Conservation (phyloP, 768 basidiomycete genomes). For the Psilocybe cubensis region DNA sequence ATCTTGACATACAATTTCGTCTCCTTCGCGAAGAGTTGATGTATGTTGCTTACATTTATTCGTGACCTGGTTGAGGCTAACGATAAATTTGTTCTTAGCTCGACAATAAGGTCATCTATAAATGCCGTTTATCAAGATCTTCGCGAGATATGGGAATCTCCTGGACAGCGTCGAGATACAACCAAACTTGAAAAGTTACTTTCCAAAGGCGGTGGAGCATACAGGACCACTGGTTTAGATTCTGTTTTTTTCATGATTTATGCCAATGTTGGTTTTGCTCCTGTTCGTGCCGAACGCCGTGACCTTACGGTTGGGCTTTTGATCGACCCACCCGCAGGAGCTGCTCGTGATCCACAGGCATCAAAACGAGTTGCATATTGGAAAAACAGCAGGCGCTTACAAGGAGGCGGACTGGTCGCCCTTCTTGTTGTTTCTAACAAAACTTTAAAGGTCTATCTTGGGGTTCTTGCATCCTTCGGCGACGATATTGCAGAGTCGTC, state of each 20-base stretch:
- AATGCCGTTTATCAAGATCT: slow-evolving; percentile 49
- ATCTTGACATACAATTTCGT: slow-evolving; percentile 76
- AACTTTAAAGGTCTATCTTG: slow-evolving; percentile 50
- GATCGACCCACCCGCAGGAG: slow-evolving; percentile 58
- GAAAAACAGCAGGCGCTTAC: slow-evolving; percentile 63
- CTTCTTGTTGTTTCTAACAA: slow-evolving; percentile 47
- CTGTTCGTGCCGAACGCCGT: slow-evolving; percentile 49
- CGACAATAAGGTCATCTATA: slow-evolving; percentile 53
- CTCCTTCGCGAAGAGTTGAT: slow-evolving; percentile 76
- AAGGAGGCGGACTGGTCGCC: slow-evolving; percentile 69
- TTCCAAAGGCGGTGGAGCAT: slow-evolving; percentile 48
- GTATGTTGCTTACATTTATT: slow-evolving; percentile 34
- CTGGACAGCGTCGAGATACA: slow-evolving; percentile 1
- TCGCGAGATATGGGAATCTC: slow-evolving; percentile 5
- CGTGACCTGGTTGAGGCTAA: background rate
- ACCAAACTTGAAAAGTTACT: slow-evolving; percentile 50
- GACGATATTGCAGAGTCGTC: slow-evolving; percentile 52
- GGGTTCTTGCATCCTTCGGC: slow-evolving; percentile 45
- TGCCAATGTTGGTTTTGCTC: slow-evolving; percentile 50
- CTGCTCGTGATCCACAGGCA: slow-evolving; percentile 44
- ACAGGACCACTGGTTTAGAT: slow-evolving; percentile 53
- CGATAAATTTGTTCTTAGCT: slow-evolving; percentile 33
- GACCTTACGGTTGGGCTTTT: slow-evolving; percentile 51
- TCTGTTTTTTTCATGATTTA: slow-evolving; percentile 65
- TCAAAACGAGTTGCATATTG: slow-evolving; percentile 55